Evolutionary conservation across 371 early-diverging fungal genomes (phyloP).

Genomic region (Batrachochytrium dendrobatidis): DNA sequence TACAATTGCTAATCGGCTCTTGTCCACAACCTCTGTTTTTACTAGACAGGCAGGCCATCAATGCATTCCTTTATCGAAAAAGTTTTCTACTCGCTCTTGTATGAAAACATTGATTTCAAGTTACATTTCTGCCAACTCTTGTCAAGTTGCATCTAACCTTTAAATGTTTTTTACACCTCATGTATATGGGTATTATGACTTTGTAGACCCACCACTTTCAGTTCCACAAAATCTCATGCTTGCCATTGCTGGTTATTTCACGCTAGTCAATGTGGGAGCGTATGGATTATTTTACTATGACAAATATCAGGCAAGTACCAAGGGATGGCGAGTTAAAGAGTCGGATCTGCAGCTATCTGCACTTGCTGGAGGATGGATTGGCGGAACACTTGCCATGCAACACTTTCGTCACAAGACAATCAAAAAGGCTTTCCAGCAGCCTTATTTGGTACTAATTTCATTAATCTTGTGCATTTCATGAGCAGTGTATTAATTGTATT

Average conservation of each 20-base stretch:
- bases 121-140: no score
- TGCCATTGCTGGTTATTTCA: conserved; percentile 22
- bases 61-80: no score
- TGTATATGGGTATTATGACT: no score
- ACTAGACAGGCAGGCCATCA: no score
- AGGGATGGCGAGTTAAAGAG: conserved; percentile 43
- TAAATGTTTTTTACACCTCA: no score
- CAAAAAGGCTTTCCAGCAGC: conserved; percentile 31
- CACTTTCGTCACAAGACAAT: conserved; percentile 41
- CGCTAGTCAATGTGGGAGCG: conserved; percentile 27
- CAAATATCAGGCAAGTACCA: conserved; percentile 33
- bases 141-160: no score
- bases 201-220: neutral
- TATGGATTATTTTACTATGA: conserved; percentile 42
- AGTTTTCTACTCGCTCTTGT: no score
- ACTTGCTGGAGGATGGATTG: conserved; percentile 41
- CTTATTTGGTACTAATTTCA: conserved; percentile 17
- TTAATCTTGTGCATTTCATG: neutral
- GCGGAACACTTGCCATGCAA: conserved; percentile 43
- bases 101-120: no score
- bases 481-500: neutral
- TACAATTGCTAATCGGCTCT: no score
- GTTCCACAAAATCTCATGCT: conserved; percentile 13
- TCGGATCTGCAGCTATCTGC: conserved; percentile 36
- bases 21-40: no score